Percentiles rank a stretch among this genome's conserved stretches.
These are phyloP conservation scores for Nakazawaea populi DNA, from an alignment of 805 yeast genomes.

Conservation along the genomic window DNA sequence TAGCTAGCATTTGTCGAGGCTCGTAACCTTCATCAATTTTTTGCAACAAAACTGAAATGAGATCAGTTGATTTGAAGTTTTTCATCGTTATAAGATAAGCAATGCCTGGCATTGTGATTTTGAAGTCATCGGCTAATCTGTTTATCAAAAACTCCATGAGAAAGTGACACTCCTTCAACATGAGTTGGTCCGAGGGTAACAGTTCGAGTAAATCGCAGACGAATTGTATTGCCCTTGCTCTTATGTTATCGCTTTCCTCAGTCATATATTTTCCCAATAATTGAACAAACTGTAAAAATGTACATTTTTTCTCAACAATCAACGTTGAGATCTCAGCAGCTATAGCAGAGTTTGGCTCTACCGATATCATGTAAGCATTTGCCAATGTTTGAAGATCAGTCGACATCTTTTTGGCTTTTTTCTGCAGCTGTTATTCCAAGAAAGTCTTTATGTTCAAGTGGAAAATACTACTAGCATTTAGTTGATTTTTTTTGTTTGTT, in stretches of 20 bases:
- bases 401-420: neutral
- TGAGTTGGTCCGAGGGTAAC: slow-evolving; percentile 20
- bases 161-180: slow-evolving; percentile 42
- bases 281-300: slow-evolving; percentile 38
- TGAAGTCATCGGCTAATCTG: slow-evolving; percentile 59
- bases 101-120: slow-evolving; percentile 50
- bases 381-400: neutral
- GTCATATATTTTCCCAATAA: slow-evolving; percentile 43
- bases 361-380: slow-evolving; percentile 2
- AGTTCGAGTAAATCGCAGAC: slow-evolving; percentile 29
- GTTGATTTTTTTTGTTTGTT: neutral
- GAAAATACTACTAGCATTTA: neutral
- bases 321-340: neutral
- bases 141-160: slow-evolving; percentile 53
- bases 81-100: slow-evolving; percentile 44
- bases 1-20: slow-evolving; percentile 54
- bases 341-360: neutral
- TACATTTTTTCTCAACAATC: slow-evolving; percentile 18
- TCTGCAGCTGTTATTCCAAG: neutral
- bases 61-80: slow-evolving; percentile 33
- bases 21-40: slow-evolving; percentile 37
- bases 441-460: neutral
- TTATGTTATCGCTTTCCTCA: slow-evolving; percentile 34
- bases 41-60: slow-evolving; percentile 29
- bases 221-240: slow-evolving; percentile 36